These are phyloP conservation scores for Antitrichia curtipendula DNA, from an alignment of 225 moss, liverwort and hornwort genomes.

Conservation along the genomic window DNA sequence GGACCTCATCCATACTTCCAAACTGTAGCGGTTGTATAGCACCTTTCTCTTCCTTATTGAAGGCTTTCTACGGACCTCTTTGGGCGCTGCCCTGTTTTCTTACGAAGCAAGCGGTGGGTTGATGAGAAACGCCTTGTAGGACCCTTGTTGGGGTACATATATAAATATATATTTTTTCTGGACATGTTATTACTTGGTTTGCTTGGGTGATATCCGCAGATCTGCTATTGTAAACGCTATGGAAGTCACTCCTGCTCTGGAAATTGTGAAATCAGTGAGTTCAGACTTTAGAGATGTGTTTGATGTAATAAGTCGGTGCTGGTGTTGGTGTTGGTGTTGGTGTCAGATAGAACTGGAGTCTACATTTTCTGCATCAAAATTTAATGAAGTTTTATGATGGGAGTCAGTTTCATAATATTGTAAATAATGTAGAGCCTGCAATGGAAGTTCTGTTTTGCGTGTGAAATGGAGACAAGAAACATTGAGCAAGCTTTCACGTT, in stretches of 20 bases:
- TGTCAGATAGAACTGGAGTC: neutral
- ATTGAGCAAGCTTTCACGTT: neutral
- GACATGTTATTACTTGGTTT: neutral
- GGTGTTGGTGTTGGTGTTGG: neutral
- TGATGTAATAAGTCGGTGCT: neutral
- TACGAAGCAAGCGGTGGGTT: neutral
- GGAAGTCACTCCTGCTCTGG: neutral
- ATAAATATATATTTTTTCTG: neutral
- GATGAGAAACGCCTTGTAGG: conserved; percentile 15
- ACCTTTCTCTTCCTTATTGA: neutral
- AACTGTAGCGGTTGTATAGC: conserved; percentile 4
- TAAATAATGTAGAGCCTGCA: neutral
- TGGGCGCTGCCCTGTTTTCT: neutral
- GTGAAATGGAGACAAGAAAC: neutral
- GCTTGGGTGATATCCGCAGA: neutral
- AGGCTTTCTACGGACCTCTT: neutral
- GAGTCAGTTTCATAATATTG: neutral
- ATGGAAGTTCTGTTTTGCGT: neutral
- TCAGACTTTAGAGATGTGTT: neutral
- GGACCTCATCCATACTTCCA: neutral
- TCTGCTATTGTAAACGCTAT: neutral
- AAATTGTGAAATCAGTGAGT: neutral
- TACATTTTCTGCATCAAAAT: neutral
- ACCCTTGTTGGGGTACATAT: neutral
- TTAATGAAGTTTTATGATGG: neutral